Evolutionary conservation across 768 basidiomycete genomes (phyloP), one percentile per base, ranked within the genome.

Genomic region (Serendipita vermifera): DNA sequence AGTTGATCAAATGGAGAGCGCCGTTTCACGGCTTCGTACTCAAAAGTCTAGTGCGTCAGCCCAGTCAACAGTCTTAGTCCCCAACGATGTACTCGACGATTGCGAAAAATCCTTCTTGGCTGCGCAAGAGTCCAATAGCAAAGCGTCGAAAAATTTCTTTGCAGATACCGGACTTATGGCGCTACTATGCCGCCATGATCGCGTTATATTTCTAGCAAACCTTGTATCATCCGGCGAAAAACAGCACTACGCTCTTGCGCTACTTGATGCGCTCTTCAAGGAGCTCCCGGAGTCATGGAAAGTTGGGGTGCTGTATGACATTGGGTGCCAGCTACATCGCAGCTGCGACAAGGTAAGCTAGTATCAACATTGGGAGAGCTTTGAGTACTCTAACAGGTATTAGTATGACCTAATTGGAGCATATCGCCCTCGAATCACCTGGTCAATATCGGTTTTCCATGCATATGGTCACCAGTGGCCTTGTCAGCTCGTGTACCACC

Each of bases 251-350:
- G 59, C 48, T 14, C 11, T 59, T 20, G 56, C 59, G 2, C 17
- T 59, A n/a, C 6, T 57, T 2, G 17, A 26, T 6, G n/a, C 6
- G 11, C 27, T 59, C 41, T 24, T 51, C 17, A 35, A 38, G 3
- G 36, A 59, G 15, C 46, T 59, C 9, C 59, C 59, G 3, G 14
- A 41, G 65, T 17, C 66, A 56, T 0, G 59, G 62, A 54, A 70
- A 69, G 38, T 72, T 66, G 1, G 67, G 58, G 27, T 64, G 61
- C 55, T 74, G 68, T 11, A 67, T 70, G 11, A 64, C 57, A 59
- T 74, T 67, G 0, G 67, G 66, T 41, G 70, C 68, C 65, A 66
- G 71, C 46, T 75, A 69, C 4, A 65, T 62, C 2, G 68, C 54
- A 3, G 61, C 63, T 31, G 35, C 55, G 26, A 57, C 27, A 46